phyloP scores from a whole-genome alignment of 1,284 basidiomycete species.

The Albatrellus sp. region DNA sequence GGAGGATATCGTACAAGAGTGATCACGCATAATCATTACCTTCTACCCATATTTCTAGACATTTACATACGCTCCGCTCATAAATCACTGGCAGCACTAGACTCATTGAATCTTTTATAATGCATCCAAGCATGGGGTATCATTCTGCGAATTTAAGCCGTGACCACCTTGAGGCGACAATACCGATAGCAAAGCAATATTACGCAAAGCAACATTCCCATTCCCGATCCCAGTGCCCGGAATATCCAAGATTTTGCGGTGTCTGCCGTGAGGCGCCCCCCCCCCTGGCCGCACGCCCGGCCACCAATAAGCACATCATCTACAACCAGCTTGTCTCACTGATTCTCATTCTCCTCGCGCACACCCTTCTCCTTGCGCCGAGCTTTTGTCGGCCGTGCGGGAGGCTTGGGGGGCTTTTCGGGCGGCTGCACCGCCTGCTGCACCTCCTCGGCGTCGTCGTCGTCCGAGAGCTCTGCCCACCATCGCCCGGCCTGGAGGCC shows the following conservation, averaged over 20 bases:
- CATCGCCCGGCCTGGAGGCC: slow-evolving; percentile 68
- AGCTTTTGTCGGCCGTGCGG: background rate
- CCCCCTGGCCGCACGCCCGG: too few relatives aligned
- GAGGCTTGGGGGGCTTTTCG: slow-evolving; percentile 1
- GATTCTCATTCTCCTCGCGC: background rate
- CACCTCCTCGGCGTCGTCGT: slow-evolving; percentile 17
- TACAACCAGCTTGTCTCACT: background rate
- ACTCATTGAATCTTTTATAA: too few relatives aligned
- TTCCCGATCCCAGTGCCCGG: too few relatives aligned
- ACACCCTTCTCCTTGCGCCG: background rate
- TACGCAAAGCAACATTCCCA: too few relatives aligned
- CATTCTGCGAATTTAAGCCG: too few relatives aligned
- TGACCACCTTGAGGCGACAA: too few relatives aligned
- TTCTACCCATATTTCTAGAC: background rate
- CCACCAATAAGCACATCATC: too few relatives aligned
- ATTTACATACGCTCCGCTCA: slow-evolving; percentile 4
- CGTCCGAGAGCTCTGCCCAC: slow-evolving; percentile 52
- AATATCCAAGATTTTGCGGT: too few relatives aligned
- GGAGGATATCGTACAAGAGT: slow-evolving; percentile 79
- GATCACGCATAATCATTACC: slow-evolving; percentile 9
- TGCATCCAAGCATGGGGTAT: too few relatives aligned
- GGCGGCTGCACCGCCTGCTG: slow-evolving; percentile 7
- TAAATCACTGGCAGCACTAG: background rate
- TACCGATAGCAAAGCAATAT: too few relatives aligned
- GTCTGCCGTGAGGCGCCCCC: too few relatives aligned